phyloP scores from a whole-genome alignment of 2,329 filamentous ascomycete species.

The Cyphellophora europaea region DNA sequence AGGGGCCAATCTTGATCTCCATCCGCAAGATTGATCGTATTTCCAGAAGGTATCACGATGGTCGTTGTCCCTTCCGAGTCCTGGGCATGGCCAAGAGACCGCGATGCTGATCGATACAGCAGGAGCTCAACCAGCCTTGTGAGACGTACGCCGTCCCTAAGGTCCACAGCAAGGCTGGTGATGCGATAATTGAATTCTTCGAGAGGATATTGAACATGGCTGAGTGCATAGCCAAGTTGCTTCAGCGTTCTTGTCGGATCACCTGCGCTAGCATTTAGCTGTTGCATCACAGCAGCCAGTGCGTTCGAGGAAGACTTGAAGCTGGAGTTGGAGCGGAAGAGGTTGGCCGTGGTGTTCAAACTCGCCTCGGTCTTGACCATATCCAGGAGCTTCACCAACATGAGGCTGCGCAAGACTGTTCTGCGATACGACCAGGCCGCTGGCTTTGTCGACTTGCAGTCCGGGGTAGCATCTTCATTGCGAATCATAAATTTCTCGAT shows the following conservation, averaged over 20 bases:
- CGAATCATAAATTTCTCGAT: constrained; percentile 49
- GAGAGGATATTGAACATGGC: constrained; percentile 45
- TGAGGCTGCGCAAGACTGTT: constrained; percentile 48
- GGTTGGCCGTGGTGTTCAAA: constrained; percentile 22
- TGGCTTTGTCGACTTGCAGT: constrained; percentile 20
- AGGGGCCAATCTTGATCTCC: constrained; percentile 34
- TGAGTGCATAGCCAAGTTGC: constrained; percentile 48
- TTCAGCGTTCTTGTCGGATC: constrained; percentile 46
- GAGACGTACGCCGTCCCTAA: constrained; percentile 53
- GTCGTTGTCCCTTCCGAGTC: constrained; percentile 31
- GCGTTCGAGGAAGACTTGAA: constrained; percentile 49
- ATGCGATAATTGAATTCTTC: constrained; percentile 51
- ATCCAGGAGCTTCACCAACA: constrained; percentile 53
- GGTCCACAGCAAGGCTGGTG: constrained; percentile 51
- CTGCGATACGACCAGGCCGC: constrained; percentile 42
- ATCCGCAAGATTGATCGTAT: constrained; percentile 24
- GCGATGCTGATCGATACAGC: constrained; percentile 33
- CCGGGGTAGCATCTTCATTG: constrained; percentile 43
- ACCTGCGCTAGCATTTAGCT: constrained; percentile 50
- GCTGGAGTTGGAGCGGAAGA: constrained; percentile 43
- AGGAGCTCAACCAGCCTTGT: constrained; percentile 51
- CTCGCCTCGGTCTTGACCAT: constrained; percentile 31
- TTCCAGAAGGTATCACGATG: constrained; percentile 36
- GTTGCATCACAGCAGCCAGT: constrained; percentile 40
- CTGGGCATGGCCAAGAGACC: constrained; percentile 12